phyloP scores from a whole-genome alignment of 192 early-diverging fungal species.

The Backusella mclennaniae region DNA sequence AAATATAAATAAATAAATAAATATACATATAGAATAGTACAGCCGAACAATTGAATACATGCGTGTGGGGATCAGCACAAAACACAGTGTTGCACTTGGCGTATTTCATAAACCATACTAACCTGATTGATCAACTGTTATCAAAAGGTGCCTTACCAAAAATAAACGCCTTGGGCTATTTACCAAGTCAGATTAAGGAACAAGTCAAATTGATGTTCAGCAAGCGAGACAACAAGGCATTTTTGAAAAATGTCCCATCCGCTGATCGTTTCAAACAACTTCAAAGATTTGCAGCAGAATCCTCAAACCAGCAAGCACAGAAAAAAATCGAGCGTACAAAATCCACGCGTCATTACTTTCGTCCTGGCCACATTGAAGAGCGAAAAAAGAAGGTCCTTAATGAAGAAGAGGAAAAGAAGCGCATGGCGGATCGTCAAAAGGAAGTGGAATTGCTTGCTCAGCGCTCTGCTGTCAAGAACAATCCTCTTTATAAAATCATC shows the following conservation, averaged over 20 bases:
- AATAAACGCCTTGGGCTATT: neutral
- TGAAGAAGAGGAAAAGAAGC: constrained; percentile 19
- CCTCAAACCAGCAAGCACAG: neutral
- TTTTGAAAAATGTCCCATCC: no score
- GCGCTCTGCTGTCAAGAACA: constrained; percentile 27
- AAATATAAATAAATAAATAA: neutral
- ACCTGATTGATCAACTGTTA: constrained; percentile 10
- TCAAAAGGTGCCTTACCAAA: constrained; percentile 11
- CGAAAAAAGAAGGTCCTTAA: constrained; percentile 9
- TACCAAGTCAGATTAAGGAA: constrained; percentile 12
- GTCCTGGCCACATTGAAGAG: constrained; percentile 22
- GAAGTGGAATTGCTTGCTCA: constrained; percentile 22
- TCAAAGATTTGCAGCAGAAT: constrained; percentile 7
- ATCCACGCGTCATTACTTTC: constrained; percentile 21
- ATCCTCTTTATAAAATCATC: constrained; percentile 22
- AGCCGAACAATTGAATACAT: constrained; percentile 18
- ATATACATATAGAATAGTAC: neutral
- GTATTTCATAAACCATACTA: constrained; percentile 9
- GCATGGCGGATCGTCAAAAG: constrained; percentile 9
- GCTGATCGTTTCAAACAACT: constrained; percentile 18
- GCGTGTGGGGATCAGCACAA: constrained; percentile 14
- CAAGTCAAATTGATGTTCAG: neutral
- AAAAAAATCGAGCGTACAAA: neutral
- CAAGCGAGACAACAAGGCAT: neutral
- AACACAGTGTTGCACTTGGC: constrained; percentile 26